Conservation (phyloP, 2,329 filamentous ascomycete genomes). For the Pezicula neosporulosa region DNA sequence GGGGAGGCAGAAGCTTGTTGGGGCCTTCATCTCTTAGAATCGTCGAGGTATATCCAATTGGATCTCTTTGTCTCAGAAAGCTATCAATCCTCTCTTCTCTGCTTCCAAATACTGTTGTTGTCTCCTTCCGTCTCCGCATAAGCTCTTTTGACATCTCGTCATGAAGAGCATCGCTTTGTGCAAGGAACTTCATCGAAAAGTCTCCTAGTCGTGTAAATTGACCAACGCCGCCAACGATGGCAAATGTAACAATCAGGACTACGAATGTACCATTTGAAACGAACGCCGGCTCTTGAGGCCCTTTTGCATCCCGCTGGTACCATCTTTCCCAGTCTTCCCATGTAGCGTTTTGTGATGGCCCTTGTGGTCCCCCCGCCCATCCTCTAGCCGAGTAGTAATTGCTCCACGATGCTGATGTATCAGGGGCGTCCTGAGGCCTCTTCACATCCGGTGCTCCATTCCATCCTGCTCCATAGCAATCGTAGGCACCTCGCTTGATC, state of each 20-base stretch:
- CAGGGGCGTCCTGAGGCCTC: slow-evolving; percentile 21
- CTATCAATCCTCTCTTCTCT: slow-evolving; percentile 68
- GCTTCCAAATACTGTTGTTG: slow-evolving; percentile 46
- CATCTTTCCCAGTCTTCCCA: slow-evolving; percentile 98
- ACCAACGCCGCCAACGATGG: slow-evolving; percentile 65
- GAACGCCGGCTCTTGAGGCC: slow-evolving; percentile 53
- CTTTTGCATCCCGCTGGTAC: slow-evolving; percentile 50
- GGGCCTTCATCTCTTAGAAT: slow-evolving; percentile 38
- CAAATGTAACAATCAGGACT: slow-evolving; percentile 65
- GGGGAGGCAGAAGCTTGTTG: slow-evolving; percentile 38
- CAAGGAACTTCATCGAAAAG: slow-evolving; percentile 59
- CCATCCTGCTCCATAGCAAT: slow-evolving; percentile 81
- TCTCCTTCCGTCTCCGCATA: slow-evolving; percentile 48
- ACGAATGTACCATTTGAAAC: slow-evolving; percentile 80
- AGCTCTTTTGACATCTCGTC: slow-evolving; percentile 63
- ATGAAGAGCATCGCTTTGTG: slow-evolving; percentile 62
- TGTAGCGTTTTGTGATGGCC: slow-evolving; percentile 73
- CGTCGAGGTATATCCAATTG: slow-evolving; percentile 14
- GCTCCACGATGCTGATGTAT: slow-evolving; percentile 22
- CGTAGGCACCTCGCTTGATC: slow-evolving; percentile 74
- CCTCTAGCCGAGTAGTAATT: slow-evolving; percentile 9
- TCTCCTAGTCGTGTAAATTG: slow-evolving; percentile 69
- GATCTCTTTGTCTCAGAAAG: slow-evolving; percentile 73
- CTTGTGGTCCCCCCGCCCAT: slow-evolving; percentile 22
- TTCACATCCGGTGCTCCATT: slow-evolving; percentile 38